Evolutionary conservation across 2,329 filamentous ascomycete species (phyloP), one percentile per base, ranked within the genome.

Genomic region (Exserohilum rostratum): DNA sequence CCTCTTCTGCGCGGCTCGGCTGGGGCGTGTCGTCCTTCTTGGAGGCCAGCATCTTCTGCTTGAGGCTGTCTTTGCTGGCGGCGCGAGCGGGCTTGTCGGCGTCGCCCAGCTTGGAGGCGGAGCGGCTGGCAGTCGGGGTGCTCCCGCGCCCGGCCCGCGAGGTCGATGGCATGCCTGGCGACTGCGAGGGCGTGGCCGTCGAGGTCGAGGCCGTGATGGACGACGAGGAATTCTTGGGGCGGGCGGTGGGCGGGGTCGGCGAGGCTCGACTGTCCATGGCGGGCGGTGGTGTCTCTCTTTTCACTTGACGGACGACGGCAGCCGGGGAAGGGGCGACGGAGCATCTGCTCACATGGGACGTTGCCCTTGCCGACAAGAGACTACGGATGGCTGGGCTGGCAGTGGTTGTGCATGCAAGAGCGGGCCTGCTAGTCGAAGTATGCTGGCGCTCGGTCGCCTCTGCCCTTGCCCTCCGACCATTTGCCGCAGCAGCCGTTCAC

Each of bases 1-100:
- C 75, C 69, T 76, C 71, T 39, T 76, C 73, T 50, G 74, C 65
- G 53, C 67, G 71, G 67, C 60, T 72, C 35, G 68, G 64, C 56
- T 60, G 67, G 25, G 65, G 61, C 10, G 53, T 46, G 15, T 75
- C 74, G n/a, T 74, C 72, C 56, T 70, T 72, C 63, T 69, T 54
- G 38, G n/a, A n/a, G n/a, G 9, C 71, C 39, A 57, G 50, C 64
- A 68, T 67, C 66, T 75, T 76, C 57, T 71, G 68, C 62, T 69
- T 73, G 45, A 76, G 72, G 68, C 72, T 75, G 65, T 75, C 71
- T 50, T 69, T 75, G 65, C 72, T 76, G 34, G 71, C 61, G 10
- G 72, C 66, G 37, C 72, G 68, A 20, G 47, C 30, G 31, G 69
- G 66, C 45, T 64, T 65, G 34, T 74, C 68, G 46, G 55, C 59